Evolutionary conservation across 148 eudicot genomes (phyloP).

Genomic region (Drosera capensis): DNA sequence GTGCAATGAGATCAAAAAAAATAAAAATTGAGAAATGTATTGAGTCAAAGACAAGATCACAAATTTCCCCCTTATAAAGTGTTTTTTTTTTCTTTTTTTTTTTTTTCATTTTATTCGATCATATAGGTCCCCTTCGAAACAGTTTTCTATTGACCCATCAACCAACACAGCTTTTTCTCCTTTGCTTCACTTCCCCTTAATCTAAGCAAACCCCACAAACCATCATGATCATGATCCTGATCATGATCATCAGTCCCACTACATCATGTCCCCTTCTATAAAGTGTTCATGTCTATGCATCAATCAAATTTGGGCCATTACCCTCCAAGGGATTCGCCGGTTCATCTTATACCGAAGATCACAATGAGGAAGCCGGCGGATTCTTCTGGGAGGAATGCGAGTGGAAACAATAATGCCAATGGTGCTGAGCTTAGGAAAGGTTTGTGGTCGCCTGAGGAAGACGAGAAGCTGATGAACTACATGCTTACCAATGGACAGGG

Average conservation of each 20-base stretch:
- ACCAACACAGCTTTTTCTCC: background rate
- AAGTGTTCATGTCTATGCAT: background rate
- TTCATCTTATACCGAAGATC: background rate
- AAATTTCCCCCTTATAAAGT: background rate
- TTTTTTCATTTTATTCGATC: background rate
- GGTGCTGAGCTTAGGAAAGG: conserved; percentile 16
- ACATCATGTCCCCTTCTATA: background rate
- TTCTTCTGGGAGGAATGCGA: background rate
- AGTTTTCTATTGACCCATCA: conserved; percentile 1
- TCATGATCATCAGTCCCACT: background rate
- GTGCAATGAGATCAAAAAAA: background rate
- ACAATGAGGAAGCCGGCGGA: conserved; percentile 1
- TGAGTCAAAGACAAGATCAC: conserved; percentile 1
- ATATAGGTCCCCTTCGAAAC: background rate
- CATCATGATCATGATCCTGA: no score
- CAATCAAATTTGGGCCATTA: background rate
- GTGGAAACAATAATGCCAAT: background rate
- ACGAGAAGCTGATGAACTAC: conserved; percentile 17
- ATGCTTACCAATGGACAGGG: conserved; percentile 25
- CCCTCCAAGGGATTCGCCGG: background rate
- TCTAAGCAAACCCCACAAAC: background rate
- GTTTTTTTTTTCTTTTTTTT: background rate
- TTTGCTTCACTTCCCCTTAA: background rate
- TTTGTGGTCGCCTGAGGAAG: conserved; percentile 8
- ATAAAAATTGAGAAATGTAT: background rate